phyloP scores from a whole-genome alignment of 1,139 yeast species.

The Candida freyschussii region DNA sequence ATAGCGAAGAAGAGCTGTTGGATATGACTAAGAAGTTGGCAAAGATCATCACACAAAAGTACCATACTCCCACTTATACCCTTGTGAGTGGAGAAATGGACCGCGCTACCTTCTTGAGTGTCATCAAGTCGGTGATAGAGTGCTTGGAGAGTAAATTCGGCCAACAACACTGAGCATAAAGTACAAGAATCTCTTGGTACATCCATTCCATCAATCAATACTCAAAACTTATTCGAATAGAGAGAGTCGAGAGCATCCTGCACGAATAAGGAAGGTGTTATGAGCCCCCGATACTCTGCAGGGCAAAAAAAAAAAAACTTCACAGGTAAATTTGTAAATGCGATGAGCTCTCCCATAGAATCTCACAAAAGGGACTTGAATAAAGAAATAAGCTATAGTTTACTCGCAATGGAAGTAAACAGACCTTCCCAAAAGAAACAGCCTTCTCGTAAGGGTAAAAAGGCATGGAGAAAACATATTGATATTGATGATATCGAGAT shows the following conservation, averaged over 20 bases:
- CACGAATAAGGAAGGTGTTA: no score
- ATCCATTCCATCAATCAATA: no score
- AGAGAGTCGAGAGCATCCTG: no score
- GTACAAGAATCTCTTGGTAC: no score
- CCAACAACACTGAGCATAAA: no score
- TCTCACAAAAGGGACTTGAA: no score
- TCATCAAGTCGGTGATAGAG: slow-evolving; percentile 14
- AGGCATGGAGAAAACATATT: slow-evolving; percentile 94
- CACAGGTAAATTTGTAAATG: no score
- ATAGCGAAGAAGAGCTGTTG: slow-evolving; percentile 30
- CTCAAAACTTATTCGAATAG: no score
- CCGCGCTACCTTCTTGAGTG: slow-evolving; percentile 13
- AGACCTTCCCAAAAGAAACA: slow-evolving; percentile 51
- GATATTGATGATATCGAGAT: slow-evolving; percentile 59
- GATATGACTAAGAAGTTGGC: slow-evolving; percentile 35
- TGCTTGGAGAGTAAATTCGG: slow-evolving; percentile 10
- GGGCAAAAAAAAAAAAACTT: no score
- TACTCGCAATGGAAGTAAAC: slow-evolving; percentile 32
- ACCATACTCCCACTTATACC: slow-evolving; percentile 33
- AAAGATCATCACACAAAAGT: slow-evolving; percentile 31
- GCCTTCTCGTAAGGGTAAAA: slow-evolving; percentile 85
- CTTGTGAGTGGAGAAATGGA: slow-evolving; percentile 30
- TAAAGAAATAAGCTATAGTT: no score
- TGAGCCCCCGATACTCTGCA: no score
- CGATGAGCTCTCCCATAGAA: no score